These are phyloP conservation scores for Suhomyces chickasaworum DNA, from an alignment of 1,139 yeast genomes.

Conservation along the genomic window DNA sequence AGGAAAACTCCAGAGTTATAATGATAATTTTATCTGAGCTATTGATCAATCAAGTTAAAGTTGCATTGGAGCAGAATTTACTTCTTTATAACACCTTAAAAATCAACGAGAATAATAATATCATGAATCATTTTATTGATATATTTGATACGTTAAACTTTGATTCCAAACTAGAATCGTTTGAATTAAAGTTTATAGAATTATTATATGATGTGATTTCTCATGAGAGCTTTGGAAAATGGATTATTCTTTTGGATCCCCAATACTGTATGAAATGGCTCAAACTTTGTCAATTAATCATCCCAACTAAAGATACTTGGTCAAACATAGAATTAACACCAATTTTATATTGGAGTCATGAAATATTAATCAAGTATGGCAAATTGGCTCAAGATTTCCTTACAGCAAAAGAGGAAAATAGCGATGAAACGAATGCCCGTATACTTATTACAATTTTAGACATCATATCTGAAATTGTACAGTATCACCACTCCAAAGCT, in stretches of 20 bases:
- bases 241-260: conserved; percentile 11
- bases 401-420: not conserved
- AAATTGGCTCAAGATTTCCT: conserved; percentile 8
- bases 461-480: conserved; percentile 52
- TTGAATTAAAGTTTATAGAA: conserved; percentile 6
- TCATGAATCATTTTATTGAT: conserved; percentile 12
- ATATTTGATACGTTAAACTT: conserved; percentile 15
- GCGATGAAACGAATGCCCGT: conserved; percentile 1
- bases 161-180: conserved; percentile 3
- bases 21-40: conserved; percentile 1
- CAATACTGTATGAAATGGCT: conserved; percentile 20
- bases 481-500: conserved; percentile 53
- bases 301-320: conserved; percentile 57
- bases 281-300: conserved; percentile 40
- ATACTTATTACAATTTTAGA: conserved; percentile 36
- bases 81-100: conserved; percentile 11
- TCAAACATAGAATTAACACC: conserved; percentile 51
- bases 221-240: conserved; percentile 21
- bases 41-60: not conserved
- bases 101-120: conserved; percentile 4
- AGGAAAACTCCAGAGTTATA: not conserved
- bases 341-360: conserved; percentile 57
- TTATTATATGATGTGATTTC: conserved; percentile 15
- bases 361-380: conserved; percentile 32
- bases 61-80: conserved; percentile 16